Percentiles rank a stretch among this genome's conserved stretches.
These are phyloP conservation scores for Nakataea oryzae DNA, from an alignment of 2,329 filamentous ascomycete genomes.

Conservation along the genomic window DNA sequence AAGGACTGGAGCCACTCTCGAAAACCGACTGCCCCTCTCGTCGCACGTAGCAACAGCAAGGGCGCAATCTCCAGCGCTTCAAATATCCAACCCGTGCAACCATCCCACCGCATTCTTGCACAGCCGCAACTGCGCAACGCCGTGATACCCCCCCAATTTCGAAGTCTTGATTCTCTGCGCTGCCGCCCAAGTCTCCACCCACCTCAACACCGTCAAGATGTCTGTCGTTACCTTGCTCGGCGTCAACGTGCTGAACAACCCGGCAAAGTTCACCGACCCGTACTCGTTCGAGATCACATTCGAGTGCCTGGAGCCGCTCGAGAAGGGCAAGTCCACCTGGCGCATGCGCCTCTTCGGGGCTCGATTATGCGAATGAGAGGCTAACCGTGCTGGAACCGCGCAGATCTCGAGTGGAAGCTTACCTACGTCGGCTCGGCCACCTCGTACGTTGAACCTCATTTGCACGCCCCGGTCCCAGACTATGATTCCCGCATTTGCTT, in stretches of 20 bases:
- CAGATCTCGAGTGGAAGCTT: slow-evolving; percentile 98
- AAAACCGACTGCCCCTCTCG: neutral
- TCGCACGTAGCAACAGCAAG: neutral
- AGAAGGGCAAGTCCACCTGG: slow-evolving; percentile 57
- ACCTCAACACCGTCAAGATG: slow-evolving; percentile 44
- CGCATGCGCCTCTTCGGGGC: neutral
- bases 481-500: slow-evolving; percentile 7
- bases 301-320: slow-evolving; percentile 87
- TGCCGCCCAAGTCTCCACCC: neutral
- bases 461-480: slow-evolving; percentile 4
- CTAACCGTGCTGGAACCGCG: slow-evolving; percentile 9
- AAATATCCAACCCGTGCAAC: neutral
- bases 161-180: neutral
- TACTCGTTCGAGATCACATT: slow-evolving; percentile 99
- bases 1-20: neutral
- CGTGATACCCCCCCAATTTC: neutral
- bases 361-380: neutral
- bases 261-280: slow-evolving; percentile 80
- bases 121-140: neutral
- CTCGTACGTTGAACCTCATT: slow-evolving; percentile 54
- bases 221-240: slow-evolving; percentile 93
- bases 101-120: neutral
- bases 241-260: slow-evolving; percentile 95
- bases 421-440: slow-evolving; percentile 98
- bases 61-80: neutral